These are phyloP conservation scores for Colletotrichum spinosum DNA, from an alignment of 2,329 filamentous ascomycete species.

Conservation along the genomic window DNA sequence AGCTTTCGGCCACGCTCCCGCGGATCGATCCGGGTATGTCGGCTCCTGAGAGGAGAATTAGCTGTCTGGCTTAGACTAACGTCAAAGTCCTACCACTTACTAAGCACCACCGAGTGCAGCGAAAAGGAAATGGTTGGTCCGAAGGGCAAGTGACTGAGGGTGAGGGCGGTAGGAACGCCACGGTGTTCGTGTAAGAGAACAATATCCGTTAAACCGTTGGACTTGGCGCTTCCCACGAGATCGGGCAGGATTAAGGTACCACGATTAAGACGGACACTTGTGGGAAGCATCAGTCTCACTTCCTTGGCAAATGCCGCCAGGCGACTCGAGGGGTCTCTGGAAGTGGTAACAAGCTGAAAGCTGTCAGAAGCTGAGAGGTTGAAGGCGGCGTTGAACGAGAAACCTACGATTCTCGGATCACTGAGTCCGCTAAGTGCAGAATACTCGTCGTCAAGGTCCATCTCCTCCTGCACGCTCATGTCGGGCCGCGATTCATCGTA, in stretches of 20 bases:
- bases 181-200: constrained; percentile 92
- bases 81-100: background rate
- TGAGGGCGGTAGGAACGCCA: constrained; percentile 90
- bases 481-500: constrained; percentile 89
- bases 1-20: constrained; percentile 91
- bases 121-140: constrained; percentile 88
- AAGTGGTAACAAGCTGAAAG: constrained; percentile 74
- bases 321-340: constrained; percentile 85
- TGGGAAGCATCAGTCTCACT: constrained; percentile 81
- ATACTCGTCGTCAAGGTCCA: constrained; percentile 91
- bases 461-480: constrained; percentile 72
- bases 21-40: constrained; percentile 91
- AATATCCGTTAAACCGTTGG: constrained; percentile 85
- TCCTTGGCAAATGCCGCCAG: constrained; percentile 94
- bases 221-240: constrained; percentile 83
- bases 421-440: constrained; percentile 89
- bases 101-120: constrained; percentile 92
- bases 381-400: background rate
- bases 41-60: constrained; percentile 53
- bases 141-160: constrained; percentile 87
- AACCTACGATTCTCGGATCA: constrained; percentile 66
- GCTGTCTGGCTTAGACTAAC: background rate
- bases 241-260: constrained; percentile 91
- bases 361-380: background rate
- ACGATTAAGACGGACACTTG: constrained; percentile 87